Evolutionary conservation across 208 protist genomes (phyloP).

Genomic region (Leishmania guyanensis): DNA sequence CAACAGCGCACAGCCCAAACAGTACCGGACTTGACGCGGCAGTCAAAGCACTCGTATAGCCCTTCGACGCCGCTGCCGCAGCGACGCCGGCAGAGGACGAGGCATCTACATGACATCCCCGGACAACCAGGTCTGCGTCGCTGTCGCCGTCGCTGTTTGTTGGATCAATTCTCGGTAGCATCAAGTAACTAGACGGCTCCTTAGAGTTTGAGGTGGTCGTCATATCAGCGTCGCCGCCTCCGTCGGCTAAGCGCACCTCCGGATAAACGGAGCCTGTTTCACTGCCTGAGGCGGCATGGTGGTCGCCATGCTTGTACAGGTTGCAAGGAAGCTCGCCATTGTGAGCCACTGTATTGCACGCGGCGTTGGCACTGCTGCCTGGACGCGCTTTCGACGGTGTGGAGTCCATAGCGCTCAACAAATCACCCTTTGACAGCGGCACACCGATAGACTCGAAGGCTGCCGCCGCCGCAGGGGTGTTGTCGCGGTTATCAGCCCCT

Average conservation of each 20-base stretch:
- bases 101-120: background rate
- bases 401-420: background rate
- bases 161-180: constrained; percentile 16
- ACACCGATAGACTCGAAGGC: background rate
- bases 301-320: background rate
- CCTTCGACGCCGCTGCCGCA: background rate
- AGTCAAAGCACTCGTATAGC: background rate
- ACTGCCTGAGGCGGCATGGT: background rate
- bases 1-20: constrained; percentile 75
- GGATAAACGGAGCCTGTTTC: background rate
- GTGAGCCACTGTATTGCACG: background rate
- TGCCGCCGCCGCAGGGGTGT: background rate
- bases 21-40: constrained; percentile 22
- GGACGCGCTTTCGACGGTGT: background rate
- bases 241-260: background rate
- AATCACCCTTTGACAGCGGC: background rate
- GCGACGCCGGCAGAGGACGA: background rate
- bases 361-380: background rate
- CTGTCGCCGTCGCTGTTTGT: constrained; percentile 16
- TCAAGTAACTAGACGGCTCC: constrained; percentile 16
- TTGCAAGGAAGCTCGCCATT: background rate
- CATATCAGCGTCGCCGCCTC: constrained; percentile 3
- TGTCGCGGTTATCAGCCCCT: background rate
- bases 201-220: background rate
- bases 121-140: background rate